These are phyloP conservation scores for Porphyrellus cyaneotinctus DNA, from an alignment of 768 basidiomycete species.

Conservation along the genomic window DNA sequence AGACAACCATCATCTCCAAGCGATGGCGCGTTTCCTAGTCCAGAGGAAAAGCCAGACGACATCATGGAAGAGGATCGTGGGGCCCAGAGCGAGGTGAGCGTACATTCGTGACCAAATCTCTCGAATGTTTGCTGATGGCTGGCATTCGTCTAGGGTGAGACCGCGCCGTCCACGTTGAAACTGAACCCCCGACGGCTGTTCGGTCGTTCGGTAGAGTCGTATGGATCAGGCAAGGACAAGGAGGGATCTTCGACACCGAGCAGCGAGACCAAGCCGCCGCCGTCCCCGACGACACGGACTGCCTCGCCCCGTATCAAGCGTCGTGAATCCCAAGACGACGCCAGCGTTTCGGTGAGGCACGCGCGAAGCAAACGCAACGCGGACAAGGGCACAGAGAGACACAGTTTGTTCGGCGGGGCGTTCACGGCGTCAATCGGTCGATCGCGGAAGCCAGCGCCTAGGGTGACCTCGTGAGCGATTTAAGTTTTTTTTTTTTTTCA, in stretches of 20 bases:
- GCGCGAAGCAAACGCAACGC: conserved; percentile 47
- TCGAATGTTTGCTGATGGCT: background rate
- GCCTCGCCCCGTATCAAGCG: conserved; percentile 20
- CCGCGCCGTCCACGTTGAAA: conserved; percentile 33
- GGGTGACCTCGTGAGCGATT: conserved; percentile 55
- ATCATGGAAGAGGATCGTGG: conserved; percentile 48
- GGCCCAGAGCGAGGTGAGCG: conserved; percentile 65
- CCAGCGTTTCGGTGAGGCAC: conserved; percentile 29
- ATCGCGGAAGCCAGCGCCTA: conserved; percentile 77
- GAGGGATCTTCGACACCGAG: conserved; percentile 31
- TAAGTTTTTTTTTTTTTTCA: background rate
- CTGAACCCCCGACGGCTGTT: conserved; percentile 52
- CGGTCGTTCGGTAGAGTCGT: conserved; percentile 48
- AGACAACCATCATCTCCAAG: too few relatives aligned
- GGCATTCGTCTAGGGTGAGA: conserved; percentile 51
- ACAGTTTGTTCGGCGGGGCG: conserved; percentile 78
- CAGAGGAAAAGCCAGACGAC: conserved; percentile 34
- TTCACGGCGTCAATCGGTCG: conserved; percentile 61
- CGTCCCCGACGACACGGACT: conserved; percentile 20
- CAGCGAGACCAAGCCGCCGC: conserved; percentile 23
- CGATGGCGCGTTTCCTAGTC: conserved; percentile 55
- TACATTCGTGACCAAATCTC: background rate
- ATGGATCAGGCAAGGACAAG: conserved; percentile 31
- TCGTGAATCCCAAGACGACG: conserved; percentile 25
- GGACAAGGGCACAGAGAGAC: conserved; percentile 54